Evolutionary conservation across 1,139 yeast genomes (phyloP).

Genomic region (Zhuliangozyma parablackwelliae): DNA sequence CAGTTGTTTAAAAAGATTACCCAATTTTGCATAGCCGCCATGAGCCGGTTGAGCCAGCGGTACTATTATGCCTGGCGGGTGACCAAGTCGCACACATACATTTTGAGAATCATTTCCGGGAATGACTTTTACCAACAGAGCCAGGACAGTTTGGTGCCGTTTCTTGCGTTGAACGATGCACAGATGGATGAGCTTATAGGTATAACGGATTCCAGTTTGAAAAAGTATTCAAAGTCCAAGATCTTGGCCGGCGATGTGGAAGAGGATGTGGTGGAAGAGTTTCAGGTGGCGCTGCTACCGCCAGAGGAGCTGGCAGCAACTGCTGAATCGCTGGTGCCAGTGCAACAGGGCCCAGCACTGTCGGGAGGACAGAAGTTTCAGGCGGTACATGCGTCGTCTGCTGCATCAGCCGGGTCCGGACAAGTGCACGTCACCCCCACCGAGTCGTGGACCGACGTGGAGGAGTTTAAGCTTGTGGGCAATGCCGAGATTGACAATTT

Average conservation of each 20-base stretch:
- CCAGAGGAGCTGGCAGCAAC: too few relatives aligned
- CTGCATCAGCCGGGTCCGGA: not conserved
- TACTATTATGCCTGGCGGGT: constrained; percentile 46
- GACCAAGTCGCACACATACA: constrained; percentile 30
- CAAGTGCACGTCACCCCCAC: too few relatives aligned
- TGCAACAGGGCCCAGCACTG: too few relatives aligned
- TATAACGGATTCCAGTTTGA: constrained; percentile 20
- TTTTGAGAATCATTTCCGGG: constrained; percentile 19
- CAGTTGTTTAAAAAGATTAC: constrained; percentile 15
- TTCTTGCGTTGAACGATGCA: constrained; percentile 10
- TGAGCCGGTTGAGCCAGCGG: constrained; percentile 29
- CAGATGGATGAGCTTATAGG: constrained; percentile 25
- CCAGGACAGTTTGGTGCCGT: constrained; percentile 3
- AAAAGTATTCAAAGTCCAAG: constrained; percentile 8
- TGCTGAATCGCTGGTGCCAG: too few relatives aligned
- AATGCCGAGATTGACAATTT: constrained; percentile 33
- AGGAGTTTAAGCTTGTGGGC: constrained; percentile 19
- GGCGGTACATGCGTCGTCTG: too few relatives aligned
- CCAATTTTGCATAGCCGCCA: constrained; percentile 19
- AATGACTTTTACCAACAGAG: constrained; percentile 18
- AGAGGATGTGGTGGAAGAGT: too few relatives aligned
- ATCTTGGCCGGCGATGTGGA: constrained; percentile 1
- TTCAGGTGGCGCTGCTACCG: too few relatives aligned
- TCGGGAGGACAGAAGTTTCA: too few relatives aligned
- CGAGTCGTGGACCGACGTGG: constrained; percentile 9